Base-by-base conservation (phyloP, 2,329 filamentous ascomycete genomes). In the Fulvia fulva region DNA sequence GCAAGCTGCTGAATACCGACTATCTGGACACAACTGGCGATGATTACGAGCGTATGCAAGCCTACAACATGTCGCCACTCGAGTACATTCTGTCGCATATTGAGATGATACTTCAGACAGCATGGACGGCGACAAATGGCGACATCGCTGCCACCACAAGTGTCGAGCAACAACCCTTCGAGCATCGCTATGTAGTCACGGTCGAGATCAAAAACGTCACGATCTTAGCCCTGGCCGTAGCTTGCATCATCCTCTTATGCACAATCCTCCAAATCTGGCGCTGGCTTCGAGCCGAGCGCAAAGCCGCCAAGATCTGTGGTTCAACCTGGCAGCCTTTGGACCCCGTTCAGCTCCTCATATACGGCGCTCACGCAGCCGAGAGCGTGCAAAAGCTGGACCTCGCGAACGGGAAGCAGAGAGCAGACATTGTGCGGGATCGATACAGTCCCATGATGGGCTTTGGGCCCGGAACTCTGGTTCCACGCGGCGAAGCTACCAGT, bases 21-120 rank as follows among this genome's bases (percentile, higher is more conserved):
- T 52, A 57, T 25, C 49, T 47, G 11, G 30, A 32, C 19, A 34
- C 32, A 16, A 46, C 1, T 21, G 55, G 47, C 2, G 47, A 19
- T 8, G 55, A 57, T 26, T 53, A 53, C 19, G 55, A 53, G n/a
- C 49, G 49, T 4, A 57, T 57, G 55, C 23, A 45, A 26, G 55
- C 34, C 5, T 53, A 32, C 26, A 25, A 28, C 28, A 46, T 47
- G 41, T 46, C 55, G 3, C 49, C 49, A 3, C 28, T 57, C 3
- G 55, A 57, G 22, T 53, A 57, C 19, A 53, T 57, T 14, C 37
- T 53, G n/a, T 26, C 37, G 12, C 55, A 57, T 11, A 57, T n/a
- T 57, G 19, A 41, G 25, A 22, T 37, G 23, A 57, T 57, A 22
- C 49, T 57, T 22, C 19, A 34, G 49, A 57, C 55, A 9, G 55